Base-by-base conservation (phyloP, 768 basidiomycete species). In the Russula dissimulans region DNA sequence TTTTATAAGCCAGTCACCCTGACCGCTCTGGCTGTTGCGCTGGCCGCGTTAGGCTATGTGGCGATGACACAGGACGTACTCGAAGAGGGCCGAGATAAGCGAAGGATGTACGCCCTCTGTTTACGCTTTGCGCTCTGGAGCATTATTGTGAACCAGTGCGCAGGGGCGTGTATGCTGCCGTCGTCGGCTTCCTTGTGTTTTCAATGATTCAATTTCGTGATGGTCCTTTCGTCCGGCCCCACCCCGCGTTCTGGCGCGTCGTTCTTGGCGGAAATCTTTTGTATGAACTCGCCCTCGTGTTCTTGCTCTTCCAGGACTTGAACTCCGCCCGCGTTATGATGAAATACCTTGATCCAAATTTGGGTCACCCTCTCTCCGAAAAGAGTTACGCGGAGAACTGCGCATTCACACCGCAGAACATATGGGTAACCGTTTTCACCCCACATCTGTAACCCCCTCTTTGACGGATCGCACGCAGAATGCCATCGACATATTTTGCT, bases 201-300 rank as follows among this genome's bases (percentile, higher is more conserved):
- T 88, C 87, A 32, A 87, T 88, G 81, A 78, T 94, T 52, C 91
- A 94, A 67, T 92, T 93, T 68, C 85, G 91, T 60, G 91, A 94
- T 70, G 91, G 91, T 0, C 91, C 91, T 34, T 94, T 89, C 71
- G 79, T 93, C 69, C 84, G 91, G 41, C 91, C 91, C 0, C 91
- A 94, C 71, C 91, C 91, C 61, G 87, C 85, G 17, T 89, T 91
- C 71, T 92, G 90, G 90, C 79, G 91, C 53, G 75, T 84, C 42
- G 79, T 91, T 5, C 77, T 93, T 31, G 90, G 89, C 29, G 74
- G 89, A 62, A 94, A 94, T 72, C 72, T 94, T 15, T 76, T 92
- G 32, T 94, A 94, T 69, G 89, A 91, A 69, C 76, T 94, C 44
- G 83, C 79, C 11, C 75, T 94, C 42, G 91, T 92, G 47, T 94